phyloP scores from a whole-genome alignment of 768 basidiomycete genomes.

The Trichaptum fuscoviolaceum region DNA sequence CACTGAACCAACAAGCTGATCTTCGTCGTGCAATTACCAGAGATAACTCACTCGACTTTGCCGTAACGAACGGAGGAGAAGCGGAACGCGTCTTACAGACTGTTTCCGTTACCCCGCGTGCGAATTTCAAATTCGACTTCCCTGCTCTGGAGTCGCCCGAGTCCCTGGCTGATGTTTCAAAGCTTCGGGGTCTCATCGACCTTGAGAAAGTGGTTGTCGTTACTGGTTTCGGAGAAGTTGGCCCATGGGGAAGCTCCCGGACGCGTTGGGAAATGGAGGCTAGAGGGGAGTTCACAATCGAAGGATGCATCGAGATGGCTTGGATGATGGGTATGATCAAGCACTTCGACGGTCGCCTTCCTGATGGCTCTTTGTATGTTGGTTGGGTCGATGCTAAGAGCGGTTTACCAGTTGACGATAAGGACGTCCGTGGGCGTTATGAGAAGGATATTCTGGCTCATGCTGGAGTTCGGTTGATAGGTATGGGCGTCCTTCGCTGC shows the following conservation, averaged over 20 bases:
- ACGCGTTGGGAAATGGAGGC: constrained; percentile 99
- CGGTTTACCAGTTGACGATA: constrained; percentile 93
- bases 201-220: constrained; percentile 94
- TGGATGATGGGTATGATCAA: constrained; percentile 99
- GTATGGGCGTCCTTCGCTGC: constrained; percentile 38
- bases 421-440: constrained; percentile 90
- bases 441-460: constrained; percentile 92
- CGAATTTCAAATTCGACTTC: constrained; percentile 97
- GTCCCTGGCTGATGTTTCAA: constrained; percentile 65
- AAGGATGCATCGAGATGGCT: constrained; percentile 98
- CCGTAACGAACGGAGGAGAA: constrained; percentile 80
- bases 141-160: constrained; percentile 72
- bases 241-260: constrained; percentile 96
- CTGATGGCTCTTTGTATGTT: constrained; percentile 87
- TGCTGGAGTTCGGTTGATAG: constrained; percentile 90
- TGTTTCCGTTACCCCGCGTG: constrained; percentile 89
- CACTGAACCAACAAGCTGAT: constrained; percentile 81
- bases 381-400: constrained; percentile 98
- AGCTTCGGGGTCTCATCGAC: constrained; percentile 86
- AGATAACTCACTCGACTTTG: constrained; percentile 96
- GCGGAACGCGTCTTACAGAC: constrained; percentile 92
- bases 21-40: constrained; percentile 89
- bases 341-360: constrained; percentile 96
- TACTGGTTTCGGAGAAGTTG: constrained; percentile 95
- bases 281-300: constrained; percentile 92